Base-by-base conservation (phyloP, 176 grass and related monocot species). In the Carex littledalei region DNA sequence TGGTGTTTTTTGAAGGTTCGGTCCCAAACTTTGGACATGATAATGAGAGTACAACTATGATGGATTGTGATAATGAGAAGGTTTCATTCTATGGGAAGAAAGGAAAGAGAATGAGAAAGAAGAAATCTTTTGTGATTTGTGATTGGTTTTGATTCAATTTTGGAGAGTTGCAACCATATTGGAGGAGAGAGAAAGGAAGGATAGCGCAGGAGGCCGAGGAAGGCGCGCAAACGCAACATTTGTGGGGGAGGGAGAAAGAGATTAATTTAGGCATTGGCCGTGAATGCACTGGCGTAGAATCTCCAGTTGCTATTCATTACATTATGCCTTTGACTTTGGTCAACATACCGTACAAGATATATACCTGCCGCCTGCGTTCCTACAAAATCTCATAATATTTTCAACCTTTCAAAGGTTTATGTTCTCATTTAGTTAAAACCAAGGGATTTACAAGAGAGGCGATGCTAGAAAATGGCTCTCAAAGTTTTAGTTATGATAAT, bases 21-120 rank as follows among this genome's bases (percentile, higher is more conserved):
- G 11, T 82, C 79, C 79, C 79, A 82, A 24, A 65, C 79, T 82
- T 49, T 82, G n/a, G 35, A 56, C 76, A 79, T 82, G 18, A 49
- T 63, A 82, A 22, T 49, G 16, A 24, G 32, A 17, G n/a, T 12
- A 43, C 14, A 39, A 41, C 15, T 62, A 39, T n/a, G 5, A 6
- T 39, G 32, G 11, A 63, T 62, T 20, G 8, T 8, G 17, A 39
- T 41, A 7, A 78, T 78, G 43, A 53, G 76, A 82, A 37, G n/a
- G 4, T 82, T 58, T 22, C 61, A 64, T 63, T 64, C 20, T 26
- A 64, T 14, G 3, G 3, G 35, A 34, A 64, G 54, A 81, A 14
- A 79, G 49, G 37, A 47, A 3, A 62, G 32, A 39, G 78, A 41
- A 45, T 39, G 3, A 26, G 14, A 29, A 81, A 22, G 79, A 17